Conservation (phyloP, 345 rosid species). For the Euphorbia tirucalli region DNA sequence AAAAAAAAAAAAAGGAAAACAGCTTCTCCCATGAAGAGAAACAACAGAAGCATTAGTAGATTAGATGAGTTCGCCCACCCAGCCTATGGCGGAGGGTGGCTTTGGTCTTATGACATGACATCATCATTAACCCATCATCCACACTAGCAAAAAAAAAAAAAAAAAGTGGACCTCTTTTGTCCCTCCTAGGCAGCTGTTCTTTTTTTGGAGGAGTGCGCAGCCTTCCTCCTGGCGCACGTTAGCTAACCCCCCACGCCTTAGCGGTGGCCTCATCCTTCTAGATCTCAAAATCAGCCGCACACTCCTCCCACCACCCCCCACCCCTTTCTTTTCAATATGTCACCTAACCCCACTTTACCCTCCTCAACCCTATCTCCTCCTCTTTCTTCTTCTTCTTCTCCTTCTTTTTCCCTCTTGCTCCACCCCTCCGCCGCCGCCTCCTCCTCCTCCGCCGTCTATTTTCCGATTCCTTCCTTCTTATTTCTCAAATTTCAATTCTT, state of each 20-base stretch:
- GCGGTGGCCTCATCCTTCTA: constrained; percentile 32
- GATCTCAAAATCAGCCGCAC: constrained; percentile 51
- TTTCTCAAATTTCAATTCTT: neutral
- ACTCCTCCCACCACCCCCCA: constrained; percentile 35
- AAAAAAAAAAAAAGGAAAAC: no score
- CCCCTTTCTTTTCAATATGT: constrained; percentile 32
- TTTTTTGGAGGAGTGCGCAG: neutral
- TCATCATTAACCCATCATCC: no score
- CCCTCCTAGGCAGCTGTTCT: no score
- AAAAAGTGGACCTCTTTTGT: no score
- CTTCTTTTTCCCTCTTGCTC: constrained; percentile 13
- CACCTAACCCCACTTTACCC: constrained; percentile 40
- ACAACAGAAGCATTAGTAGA: no score
- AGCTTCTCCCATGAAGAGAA: no score
- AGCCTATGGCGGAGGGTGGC: no score
- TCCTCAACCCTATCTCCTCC: neutral
- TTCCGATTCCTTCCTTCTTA: neutral
- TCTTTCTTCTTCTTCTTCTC: constrained; percentile 2
- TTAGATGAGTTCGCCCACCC: no score
- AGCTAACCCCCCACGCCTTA: constrained; percentile 18
- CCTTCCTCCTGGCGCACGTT: constrained; percentile 13
- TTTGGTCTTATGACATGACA: no score
- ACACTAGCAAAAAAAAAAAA: no score
- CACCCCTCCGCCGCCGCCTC: neutral
- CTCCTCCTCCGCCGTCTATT: neutral